phyloP scores from a whole-genome alignment of 192 early-diverging fungal species.

The Entomortierella lignicola region DNA sequence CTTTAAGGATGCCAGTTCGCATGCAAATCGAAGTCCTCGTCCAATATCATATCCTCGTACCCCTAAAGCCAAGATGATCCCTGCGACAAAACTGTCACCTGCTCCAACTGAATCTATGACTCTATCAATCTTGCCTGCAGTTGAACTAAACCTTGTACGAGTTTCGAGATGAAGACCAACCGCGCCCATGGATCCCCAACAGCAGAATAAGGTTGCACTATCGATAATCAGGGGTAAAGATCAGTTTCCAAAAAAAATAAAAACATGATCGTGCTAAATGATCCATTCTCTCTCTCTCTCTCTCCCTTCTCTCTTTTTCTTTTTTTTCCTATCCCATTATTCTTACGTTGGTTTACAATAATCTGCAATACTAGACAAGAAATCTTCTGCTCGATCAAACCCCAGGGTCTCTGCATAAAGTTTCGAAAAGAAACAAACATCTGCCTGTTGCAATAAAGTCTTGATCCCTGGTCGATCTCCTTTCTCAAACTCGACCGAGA shows the following conservation, averaged over 20 bases:
- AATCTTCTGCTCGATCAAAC: slow-evolving; percentile 61
- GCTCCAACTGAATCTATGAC: slow-evolving; percentile 65
- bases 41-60: slow-evolving; percentile 47
- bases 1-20: slow-evolving; percentile 61
- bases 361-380: slow-evolving; percentile 50
- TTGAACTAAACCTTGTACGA: slow-evolving; percentile 31
- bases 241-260: too few relatives aligned
- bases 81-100: slow-evolving; percentile 69
- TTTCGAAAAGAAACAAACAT: slow-evolving; percentile 75
- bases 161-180: slow-evolving; percentile 54
- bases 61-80: slow-evolving; percentile 57
- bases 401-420: slow-evolving; percentile 69
- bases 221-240: not conserved
- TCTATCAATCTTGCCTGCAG: slow-evolving; percentile 40
- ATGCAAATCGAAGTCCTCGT: slow-evolving; percentile 54
- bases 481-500: slow-evolving; percentile 80
- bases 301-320: too few relatives aligned
- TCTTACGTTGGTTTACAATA: slow-evolving; percentile 57
- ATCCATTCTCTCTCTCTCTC: too few relatives aligned
- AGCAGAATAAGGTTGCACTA: slow-evolving; percentile 72
- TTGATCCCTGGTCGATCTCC: slow-evolving; percentile 70
- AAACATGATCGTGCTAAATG: too few relatives aligned
- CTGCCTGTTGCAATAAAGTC: slow-evolving; percentile 62
- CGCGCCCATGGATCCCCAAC: slow-evolving; percentile 72
- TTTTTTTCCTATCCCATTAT: too few relatives aligned